A percentile compares a stretch with the other conserved stretches of the same genome.
phyloP scores from a whole-genome alignment of 1,139 yeast species.

The Lodderomyces margitis region DNA sequence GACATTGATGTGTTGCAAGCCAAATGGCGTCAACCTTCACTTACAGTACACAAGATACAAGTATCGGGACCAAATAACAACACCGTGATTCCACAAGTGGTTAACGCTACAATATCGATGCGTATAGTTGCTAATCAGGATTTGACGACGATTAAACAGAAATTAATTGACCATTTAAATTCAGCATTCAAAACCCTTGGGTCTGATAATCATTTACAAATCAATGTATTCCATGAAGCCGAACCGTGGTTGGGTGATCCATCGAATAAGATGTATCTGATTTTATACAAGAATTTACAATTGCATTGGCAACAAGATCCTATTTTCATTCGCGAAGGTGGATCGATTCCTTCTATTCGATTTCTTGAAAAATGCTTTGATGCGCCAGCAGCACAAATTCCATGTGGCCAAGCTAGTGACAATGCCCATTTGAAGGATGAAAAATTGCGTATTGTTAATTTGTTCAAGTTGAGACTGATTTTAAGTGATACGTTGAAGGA shows the following conservation, averaged over 20 bases:
- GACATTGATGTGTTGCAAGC: conserved; percentile 59
- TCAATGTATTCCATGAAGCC: conserved; percentile 74
- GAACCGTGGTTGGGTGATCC: conserved; percentile 98
- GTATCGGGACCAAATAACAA: conserved; percentile 90
- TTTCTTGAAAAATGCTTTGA: conserved; percentile 75
- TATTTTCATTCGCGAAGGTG: conserved; percentile 89
- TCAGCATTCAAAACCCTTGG: conserved; percentile 33
- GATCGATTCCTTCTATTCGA: conserved; percentile 88
- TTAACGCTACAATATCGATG: conserved; percentile 73
- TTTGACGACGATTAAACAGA: conserved; percentile 52
- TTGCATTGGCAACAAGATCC: conserved; percentile 73
- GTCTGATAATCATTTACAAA: conserved; percentile 58
- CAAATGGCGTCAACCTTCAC: conserved; percentile 91
- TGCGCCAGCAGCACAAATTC: conserved; percentile 93
- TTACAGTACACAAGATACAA: conserved; percentile 81
- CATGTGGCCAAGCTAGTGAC: conserved; percentile 94
- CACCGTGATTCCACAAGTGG: conserved; percentile 85
- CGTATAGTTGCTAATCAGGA: conserved; percentile 90
- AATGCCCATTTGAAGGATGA: conserved; percentile 93
- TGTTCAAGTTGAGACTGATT: conserved; percentile 70
- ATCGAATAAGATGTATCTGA: conserved; percentile 64
- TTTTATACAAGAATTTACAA: conserved; percentile 57
- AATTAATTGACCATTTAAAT: conserved; percentile 47
- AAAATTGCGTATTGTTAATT: conserved; percentile 72
- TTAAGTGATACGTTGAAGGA: conserved; percentile 54